These are phyloP conservation scores for Phoenix roebelenii DNA, from an alignment of 176 grass and related monocot species.

Conservation along the genomic window DNA sequence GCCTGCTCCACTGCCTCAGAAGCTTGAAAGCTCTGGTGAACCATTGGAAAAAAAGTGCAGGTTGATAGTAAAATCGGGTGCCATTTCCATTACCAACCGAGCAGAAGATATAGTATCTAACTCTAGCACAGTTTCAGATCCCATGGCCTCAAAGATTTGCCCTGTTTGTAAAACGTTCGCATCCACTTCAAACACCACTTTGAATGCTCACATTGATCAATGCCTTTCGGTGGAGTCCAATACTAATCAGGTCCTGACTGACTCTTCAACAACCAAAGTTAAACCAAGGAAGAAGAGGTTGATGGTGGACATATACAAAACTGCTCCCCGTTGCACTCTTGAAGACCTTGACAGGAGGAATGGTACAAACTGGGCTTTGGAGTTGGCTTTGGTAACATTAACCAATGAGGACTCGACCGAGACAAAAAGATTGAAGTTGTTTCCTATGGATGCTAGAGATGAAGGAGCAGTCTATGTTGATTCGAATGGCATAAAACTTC, in stretches of 20 bases:
- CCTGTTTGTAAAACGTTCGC: conserved; percentile 91
- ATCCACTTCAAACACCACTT: conserved; percentile 87
- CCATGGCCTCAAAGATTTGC: conserved; percentile 82
- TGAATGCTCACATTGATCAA: conserved; percentile 96
- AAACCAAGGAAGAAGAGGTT: conserved; percentile 79
- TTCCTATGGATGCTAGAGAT: conserved; percentile 30
- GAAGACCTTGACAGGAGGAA: conserved; percentile 93
- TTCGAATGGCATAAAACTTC: conserved; percentile 88
- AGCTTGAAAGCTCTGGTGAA: conserved; percentile 25
- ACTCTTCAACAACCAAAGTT: conserved; percentile 47
- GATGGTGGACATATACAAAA: conserved; percentile 76
- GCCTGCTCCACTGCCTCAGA: conserved; percentile 16
- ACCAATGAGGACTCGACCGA: conserved; percentile 23
- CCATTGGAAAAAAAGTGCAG: conserved; percentile 59
- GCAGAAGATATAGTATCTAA: conserved; percentile 48
- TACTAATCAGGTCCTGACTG: conserved; percentile 32
- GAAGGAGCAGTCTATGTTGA: conserved; percentile 77
- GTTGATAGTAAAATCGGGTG: conserved; percentile 48
- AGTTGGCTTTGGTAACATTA: conserved; percentile 18
- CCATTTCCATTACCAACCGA: conserved; percentile 25
- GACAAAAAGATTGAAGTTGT: conserved; percentile 28
- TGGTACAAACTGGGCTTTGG: conserved; percentile 68
- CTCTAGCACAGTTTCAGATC: conserved; percentile 52
- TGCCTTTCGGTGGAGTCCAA: conserved; percentile 67
- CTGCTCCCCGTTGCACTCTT: conserved; percentile 55